Evolutionary conservation across 345 rosid genomes (phyloP), one percentile per base, ranked within the genome.

Genomic region (Rhizophora apiculata): DNA sequence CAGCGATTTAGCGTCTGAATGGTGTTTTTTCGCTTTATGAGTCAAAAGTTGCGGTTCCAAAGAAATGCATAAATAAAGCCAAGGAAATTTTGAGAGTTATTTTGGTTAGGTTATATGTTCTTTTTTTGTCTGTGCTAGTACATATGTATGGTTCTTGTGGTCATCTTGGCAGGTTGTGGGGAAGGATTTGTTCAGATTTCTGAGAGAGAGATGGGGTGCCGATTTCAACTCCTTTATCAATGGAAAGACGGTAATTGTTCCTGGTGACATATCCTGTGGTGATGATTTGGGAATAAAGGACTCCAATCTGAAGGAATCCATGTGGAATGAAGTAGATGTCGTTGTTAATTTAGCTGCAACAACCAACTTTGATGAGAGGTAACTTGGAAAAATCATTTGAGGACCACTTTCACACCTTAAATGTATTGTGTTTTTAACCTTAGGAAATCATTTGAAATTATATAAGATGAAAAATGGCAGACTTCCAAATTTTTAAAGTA

Each of bases 351-450:
- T 69, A 3, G 86, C 90, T 18, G 90, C 90, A 2, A 83, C 83
- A 0, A 80, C 87, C 15, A 46, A 72, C 0, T 87, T 87, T 27
- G 65, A 80, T 43, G 88, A 80, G 62, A 83, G 87, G 88, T 80
- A 68, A 43, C 16, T 43, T 13, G 15, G 49, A 43, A 43, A 43
- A 15, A 0, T 3, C 46, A 10, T 39, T 39, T 10, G 46, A 11
- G 46, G 46, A 39, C 15, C 15, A 10, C 0, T 37, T 37, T 37
- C 43, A 37, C 11, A 37, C 46, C 46, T 39, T 39, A 39, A 39
- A 39, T 10, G 46, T 10, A 11, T 10, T 39, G 46, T 39, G 16
- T 11, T 9, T 39, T 9, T 11, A 39, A 39, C 13, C 0, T 37
- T 0, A 37, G 9, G 46, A 39, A 11, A 15, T 43, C 18, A 43